Conservation (phyloP, 345 rosid genomes). For the Hevea brasiliensis region DNA sequence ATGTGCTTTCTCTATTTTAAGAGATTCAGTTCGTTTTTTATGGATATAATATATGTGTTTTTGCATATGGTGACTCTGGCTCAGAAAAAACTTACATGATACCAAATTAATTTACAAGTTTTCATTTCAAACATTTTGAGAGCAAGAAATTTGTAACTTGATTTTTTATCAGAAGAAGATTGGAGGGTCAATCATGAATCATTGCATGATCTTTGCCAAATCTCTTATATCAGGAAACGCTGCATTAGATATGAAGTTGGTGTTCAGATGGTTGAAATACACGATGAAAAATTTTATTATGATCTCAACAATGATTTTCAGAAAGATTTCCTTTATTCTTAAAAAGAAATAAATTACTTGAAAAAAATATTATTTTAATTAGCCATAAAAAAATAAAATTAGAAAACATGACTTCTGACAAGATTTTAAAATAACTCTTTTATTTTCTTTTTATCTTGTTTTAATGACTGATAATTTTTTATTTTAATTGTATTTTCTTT, state of each 20-base stretch:
- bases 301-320: constrained; percentile 63
- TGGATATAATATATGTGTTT: constrained; percentile 91
- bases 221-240: constrained; percentile 65
- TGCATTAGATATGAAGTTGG: constrained; percentile 81
- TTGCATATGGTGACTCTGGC: constrained; percentile 99
- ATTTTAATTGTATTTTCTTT: too few relatives aligned
- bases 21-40: constrained; percentile 85
- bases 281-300: constrained; percentile 95
- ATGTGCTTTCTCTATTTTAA: neutral
- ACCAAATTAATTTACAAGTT: constrained; percentile 16
- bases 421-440: too few relatives aligned
- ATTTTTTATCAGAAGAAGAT: constrained; percentile 63
- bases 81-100: constrained; percentile 99
- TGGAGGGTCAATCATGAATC: constrained; percentile 99
- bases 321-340: constrained; percentile 77
- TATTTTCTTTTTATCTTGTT: too few relatives aligned
- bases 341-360: too few relatives aligned
- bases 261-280: constrained; percentile 97
- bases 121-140: constrained; percentile 8
- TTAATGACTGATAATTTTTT: too few relatives aligned
- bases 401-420: too few relatives aligned
- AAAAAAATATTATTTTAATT: too few relatives aligned
- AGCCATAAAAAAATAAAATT: too few relatives aligned
- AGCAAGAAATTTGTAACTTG: constrained; percentile 46
- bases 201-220: constrained; percentile 81